Base-by-base conservation (phyloP, 371 early-diverging fungal genomes). In the Apophysomyces ossiformis region DNA sequence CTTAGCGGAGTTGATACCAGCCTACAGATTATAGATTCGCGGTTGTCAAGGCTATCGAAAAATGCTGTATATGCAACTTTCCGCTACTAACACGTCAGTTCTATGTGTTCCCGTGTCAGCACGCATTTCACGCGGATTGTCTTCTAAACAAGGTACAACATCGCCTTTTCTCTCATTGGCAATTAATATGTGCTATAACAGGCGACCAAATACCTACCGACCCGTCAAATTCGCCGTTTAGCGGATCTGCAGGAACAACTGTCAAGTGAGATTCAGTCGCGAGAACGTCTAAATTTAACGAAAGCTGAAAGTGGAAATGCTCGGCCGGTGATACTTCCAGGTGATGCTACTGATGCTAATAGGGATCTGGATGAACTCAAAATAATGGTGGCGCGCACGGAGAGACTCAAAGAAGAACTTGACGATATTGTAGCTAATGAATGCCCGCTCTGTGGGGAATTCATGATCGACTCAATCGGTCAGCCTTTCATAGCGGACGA, bases 81-180 rank as follows among this genome's bases (percentile, higher is more conserved):
- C 89, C 94, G 6, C 75, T 96, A 46, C 75, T 95, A 72, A 88
- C 89, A 11, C 83, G 94, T 16, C 93, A 91, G 72, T 95, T 96
- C 66, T 95, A 93, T 62, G 88, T 94, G 32, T 97, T 96, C 68
- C 96, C 96, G 0, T 97, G 97, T 68, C 90, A 93, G 61, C 97
- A 96, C 72, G 85, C 89, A 9, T 96, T 94, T 82, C 96, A 96
- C 72, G 82, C 90, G 15, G 94, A 95, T 69, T 95, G 95, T 67
- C 73, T 96, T 47, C 32, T 60, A 37, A 60, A 60, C 35, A 66
- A 66, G 66, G 66, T 66, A 60, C 15, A 68, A 45, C 68, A 68
- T 8, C 2, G 7, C 35, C 8, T 15, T 37, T 4, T 36, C 15
- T 2, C 13, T 37, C 7, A 9, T 21, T 21, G 5, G 9, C 21